Base-by-base conservation (phyloP, 208 protist genomes). In the Trypanosoma cruzi region DNA sequence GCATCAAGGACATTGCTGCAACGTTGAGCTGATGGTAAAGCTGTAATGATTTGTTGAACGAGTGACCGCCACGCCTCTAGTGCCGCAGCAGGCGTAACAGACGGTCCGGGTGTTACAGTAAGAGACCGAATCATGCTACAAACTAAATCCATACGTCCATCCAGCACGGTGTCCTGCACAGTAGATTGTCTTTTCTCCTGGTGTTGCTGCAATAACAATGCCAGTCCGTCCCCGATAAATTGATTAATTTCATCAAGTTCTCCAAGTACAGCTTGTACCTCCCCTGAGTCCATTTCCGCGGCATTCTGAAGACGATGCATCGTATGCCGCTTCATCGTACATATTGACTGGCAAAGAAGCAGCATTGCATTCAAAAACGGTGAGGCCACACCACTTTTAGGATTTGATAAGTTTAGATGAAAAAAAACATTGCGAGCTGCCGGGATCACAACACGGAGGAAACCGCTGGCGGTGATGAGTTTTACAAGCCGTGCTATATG, bases 101-200 rank as follows among this genome's bases (percentile, higher is more conserved):
- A 46, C 16, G 18, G 34, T 53, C 20, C 24, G n/a, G 52, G 69
- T 34, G 57, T 28, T 6, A 71, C 26, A 29, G 71, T 71, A 36
- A 77, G 44, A 55, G 44, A 71, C 37, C 49, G 20, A 53, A 77
- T 57, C 64, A 77, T 54, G 34, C 48, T 44, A 56, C 56, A 62
- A n/a, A 37, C 71, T 1, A 71, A 24, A 24, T 65, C 64, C 11
- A 59, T 36, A 31, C 26, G 29, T 22, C 56, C 64, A 29, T 54
- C 71, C 3, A 77, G 42, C 28, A 26, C 46, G 42, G 56, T 29
- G 2, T 48, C 59, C 32, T 55, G n/a, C 49, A 44, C 4, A 11
- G 44, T 53, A 53, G 22, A 42, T 57, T 1, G 1, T 31, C 3
- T 36, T 40, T 42, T 42, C 34, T 49, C 46, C 40, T 77, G 48